Evolutionary conservation across 2,329 filamentous ascomycete species (phyloP).

Genomic region (Nemania serpens): DNA sequence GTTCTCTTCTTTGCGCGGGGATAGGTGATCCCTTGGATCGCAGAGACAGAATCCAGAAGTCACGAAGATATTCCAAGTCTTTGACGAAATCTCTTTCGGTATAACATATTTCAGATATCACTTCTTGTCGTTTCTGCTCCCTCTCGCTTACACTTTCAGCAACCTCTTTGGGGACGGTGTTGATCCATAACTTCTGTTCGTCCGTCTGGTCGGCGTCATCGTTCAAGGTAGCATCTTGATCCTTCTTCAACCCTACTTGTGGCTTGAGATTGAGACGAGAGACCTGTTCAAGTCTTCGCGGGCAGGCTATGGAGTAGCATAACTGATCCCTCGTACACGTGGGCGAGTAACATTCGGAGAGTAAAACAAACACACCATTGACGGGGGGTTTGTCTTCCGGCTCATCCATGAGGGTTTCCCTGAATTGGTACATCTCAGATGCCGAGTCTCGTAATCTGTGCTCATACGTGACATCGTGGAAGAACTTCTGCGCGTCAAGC

Average conservation of each 20-base stretch:
- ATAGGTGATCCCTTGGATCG: constrained; percentile 84
- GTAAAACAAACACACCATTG: constrained; percentile 93
- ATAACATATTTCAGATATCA: constrained; percentile 98
- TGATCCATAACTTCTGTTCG: constrained; percentile 99
- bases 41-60: constrained; percentile 97
- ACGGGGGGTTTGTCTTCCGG: constrained; percentile 73
- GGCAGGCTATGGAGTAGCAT: constrained; percentile 98
- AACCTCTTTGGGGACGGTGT: constrained; percentile 93
- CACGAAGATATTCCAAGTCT: constrained; percentile 93
- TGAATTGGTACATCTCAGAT: constrained; percentile 95
- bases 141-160: constrained; percentile 86
- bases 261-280: constrained; percentile 92
- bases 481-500: constrained; percentile 96
- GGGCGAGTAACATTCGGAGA: constrained; percentile 97
- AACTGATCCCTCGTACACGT: constrained; percentile 94
- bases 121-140: constrained; percentile 97
- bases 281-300: constrained; percentile 90
- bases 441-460: constrained; percentile 93
- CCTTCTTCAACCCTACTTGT: constrained; percentile 79
- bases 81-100: constrained; percentile 99
- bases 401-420: constrained; percentile 87
- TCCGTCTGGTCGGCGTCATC: constrained; percentile 84
- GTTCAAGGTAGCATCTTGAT: constrained; percentile 61
- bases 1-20: constrained; percentile 82
- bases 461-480: constrained; percentile 98